These are phyloP conservation scores for Trametes meyenii DNA, from an alignment of 768 basidiomycete species.

Conservation along the genomic window DNA sequence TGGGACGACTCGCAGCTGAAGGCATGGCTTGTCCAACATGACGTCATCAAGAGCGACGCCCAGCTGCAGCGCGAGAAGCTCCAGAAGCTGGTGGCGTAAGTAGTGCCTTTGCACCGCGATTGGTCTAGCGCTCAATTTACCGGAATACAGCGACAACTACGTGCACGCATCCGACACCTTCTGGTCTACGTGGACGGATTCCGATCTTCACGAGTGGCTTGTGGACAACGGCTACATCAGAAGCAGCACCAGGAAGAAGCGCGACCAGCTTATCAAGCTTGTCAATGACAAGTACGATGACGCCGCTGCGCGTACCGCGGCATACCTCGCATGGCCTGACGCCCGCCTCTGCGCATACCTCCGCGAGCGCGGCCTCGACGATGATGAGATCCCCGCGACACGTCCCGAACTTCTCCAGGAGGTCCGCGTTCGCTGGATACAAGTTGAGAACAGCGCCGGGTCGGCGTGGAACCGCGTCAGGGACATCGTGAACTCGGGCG, in stretches of 20 bases:
- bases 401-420: conserved; percentile 86
- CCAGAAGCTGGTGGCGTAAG: conserved; percentile 68
- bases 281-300: conserved; percentile 66
- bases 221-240: conserved; percentile 69
- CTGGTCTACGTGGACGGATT: conserved; percentile 74
- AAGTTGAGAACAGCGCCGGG: conserved; percentile 60
- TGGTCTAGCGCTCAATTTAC: not conserved
- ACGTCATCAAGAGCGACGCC: conserved; percentile 70
- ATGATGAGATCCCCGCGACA: conserved; percentile 61
- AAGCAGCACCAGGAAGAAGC: conserved; percentile 57
- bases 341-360: conserved; percentile 90
- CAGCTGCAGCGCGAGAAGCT: conserved; percentile 75
- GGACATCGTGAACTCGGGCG: conserved; percentile 65
- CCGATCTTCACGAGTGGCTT: conserved; percentile 72
- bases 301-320: conserved; percentile 43
- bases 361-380: conserved; percentile 72
- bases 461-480: conserved; percentile 60
- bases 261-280: conserved; percentile 74
- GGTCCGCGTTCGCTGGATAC: conserved; percentile 78
- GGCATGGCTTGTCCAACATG: conserved; percentile 77
- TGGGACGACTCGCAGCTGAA: conserved; percentile 84
- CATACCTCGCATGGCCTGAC: conserved; percentile 91
- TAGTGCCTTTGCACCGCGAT: not conserved
- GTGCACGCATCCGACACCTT: conserved; percentile 57
- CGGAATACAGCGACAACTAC: conserved; percentile 65